Base-by-base conservation (phyloP, 495 filamentous ascomycete species). In the Recurvomyces mirabilis region DNA sequence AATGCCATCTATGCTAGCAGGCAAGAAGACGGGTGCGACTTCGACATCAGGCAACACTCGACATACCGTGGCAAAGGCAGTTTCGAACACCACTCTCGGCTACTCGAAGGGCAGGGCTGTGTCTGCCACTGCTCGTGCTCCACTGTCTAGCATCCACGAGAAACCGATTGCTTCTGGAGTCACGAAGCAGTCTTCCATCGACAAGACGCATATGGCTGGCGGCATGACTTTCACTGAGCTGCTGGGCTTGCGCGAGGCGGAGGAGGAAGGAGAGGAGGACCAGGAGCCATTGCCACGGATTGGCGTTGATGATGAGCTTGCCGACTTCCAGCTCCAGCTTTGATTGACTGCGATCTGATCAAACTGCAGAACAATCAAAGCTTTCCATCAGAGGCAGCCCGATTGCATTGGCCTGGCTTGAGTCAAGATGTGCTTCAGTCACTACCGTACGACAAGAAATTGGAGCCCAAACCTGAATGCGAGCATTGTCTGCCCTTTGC, bases 71-170 rank as follows among this genome's bases (percentile, higher is more conserved):
- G 81, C 82, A 15, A 69, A 67, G 5, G 50, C 32, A n/a, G 73
- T 70, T 10, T 88, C 87, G 11, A 73, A 75, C 40, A 82, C 74
- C 35, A 93, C 87, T 0, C 63, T 94, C 21, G 87, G 87, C 5
- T 89, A 87, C 57, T 77, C 75, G 39, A 84, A 81, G 56, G 85
- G 87, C 21, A 72, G 86, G 13, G 70, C 68, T 13, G 71, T 78
- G 12, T 79, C 79, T 6, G 64, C 67, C 9, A 64, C 55, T 4
- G 46, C 76, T 9, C 54, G 50, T 60, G 53, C 55, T 28, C 63
- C 57, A 5, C 52, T 57, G 12, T 13, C 35, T 5, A 28, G 33
- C 13, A 24, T 43, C 1, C 36, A 39, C 23, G 22, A 36, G 14
- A 23, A 45, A 29, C 10, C 17, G 7, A 13, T n/a, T 3, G 23